Conservation (phyloP, 305 asterid genomes). For the Fraxinus baroniana region DNA sequence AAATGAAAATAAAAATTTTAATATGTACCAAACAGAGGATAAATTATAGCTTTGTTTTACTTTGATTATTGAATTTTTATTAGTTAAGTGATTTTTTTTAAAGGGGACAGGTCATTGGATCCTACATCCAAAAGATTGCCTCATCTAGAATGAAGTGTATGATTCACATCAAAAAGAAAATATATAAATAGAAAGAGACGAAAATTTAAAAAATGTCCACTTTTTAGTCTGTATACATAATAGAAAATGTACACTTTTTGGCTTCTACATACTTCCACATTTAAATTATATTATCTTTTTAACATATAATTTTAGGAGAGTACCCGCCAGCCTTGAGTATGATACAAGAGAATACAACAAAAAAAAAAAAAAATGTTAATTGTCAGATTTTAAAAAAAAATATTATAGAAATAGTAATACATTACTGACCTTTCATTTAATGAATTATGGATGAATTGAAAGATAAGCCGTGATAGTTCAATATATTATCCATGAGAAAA, state of each 20-base stretch:
- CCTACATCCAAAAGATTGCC: background rate
- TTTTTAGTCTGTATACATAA: background rate
- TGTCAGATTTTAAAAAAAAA: background rate
- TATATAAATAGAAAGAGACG: background rate
- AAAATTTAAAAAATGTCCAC: background rate
- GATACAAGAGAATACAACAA: slow-evolving; percentile 4
- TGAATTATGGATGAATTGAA: too few species aligned
- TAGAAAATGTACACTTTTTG: background rate
- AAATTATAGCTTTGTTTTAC: too few species aligned
- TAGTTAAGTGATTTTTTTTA: too few species aligned
- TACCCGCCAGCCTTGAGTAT: slow-evolving; percentile 7
- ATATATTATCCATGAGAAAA: background rate
- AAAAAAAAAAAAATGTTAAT: background rate
- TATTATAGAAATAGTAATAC: background rate
- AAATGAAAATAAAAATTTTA: too few species aligned
- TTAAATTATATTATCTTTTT: background rate
- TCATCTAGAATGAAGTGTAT: background rate
- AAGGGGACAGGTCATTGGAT: background rate
- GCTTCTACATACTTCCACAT: background rate
- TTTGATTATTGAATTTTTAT: too few species aligned
- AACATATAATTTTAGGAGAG: background rate
- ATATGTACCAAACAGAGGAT: too few species aligned
- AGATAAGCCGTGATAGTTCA: too few species aligned
- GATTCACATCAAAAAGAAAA: background rate
- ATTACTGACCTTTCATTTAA: background rate